Conservation (phyloP, 441 rosid genomes). For the Populus tomentosa region DNA sequence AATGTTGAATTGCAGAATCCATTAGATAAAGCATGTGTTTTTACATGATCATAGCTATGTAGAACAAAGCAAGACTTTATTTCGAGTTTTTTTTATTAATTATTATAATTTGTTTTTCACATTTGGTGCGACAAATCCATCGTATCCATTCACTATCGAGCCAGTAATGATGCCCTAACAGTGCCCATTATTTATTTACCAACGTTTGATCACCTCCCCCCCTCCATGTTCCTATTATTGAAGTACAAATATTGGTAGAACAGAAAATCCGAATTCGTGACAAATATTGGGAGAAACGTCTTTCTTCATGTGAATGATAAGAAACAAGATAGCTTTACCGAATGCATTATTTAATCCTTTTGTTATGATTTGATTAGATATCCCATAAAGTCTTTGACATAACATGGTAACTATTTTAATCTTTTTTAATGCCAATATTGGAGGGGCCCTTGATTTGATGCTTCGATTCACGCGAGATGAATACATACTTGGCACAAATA, state of each 20-base stretch:
- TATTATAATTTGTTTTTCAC: conserved; percentile 11
- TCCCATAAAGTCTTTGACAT: conserved; percentile 28
- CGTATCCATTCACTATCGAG: background rate
- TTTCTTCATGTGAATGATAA: conserved; percentile 4
- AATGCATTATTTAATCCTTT: conserved; percentile 10
- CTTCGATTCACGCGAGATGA: background rate
- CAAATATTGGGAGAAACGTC: background rate
- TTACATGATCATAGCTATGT: background rate
- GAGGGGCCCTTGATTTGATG: conserved; percentile 31
- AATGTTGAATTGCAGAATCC: background rate
- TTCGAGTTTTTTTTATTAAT: no score
- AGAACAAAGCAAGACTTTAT: background rate
- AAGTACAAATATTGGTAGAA: conserved; percentile 8
- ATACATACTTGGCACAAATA: background rate
- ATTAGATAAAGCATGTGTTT: no score
- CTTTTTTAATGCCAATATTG: conserved; percentile 14
- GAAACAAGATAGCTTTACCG: conserved; percentile 1
- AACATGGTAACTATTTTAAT: conserved; percentile 18
- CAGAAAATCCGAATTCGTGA: conserved; percentile 4
- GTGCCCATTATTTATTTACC: background rate
- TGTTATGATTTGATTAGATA: conserved; percentile 33
- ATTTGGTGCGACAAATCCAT: conserved; percentile 20
- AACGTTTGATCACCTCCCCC: background rate
- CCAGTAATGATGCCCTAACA: background rate
- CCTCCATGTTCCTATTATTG: conserved; percentile 15